Conservation (phyloP, 352 stramenopile genomes). For the Plasmopara halstedii region DNA sequence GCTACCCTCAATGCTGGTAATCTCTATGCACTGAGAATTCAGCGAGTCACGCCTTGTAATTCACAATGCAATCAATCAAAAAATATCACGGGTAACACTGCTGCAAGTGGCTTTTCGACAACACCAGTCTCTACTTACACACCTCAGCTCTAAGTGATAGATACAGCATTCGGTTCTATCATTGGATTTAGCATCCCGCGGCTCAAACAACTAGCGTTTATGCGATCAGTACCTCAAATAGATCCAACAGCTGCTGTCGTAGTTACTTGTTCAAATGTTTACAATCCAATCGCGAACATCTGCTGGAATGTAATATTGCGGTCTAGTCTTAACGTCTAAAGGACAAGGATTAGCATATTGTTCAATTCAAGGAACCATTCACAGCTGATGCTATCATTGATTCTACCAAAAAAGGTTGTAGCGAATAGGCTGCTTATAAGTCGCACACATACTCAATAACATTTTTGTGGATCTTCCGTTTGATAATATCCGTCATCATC, state of each 20-base stretch:
- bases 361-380: not conserved
- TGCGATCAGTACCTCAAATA: too few species aligned
- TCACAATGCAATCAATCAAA: too few species aligned
- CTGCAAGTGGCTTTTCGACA: too few species aligned
- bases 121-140: too few species aligned
- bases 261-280: slow-evolving; percentile 9
- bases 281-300: slow-evolving; percentile 17
- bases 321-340: not conserved
- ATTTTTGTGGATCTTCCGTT: slow-evolving; percentile 13
- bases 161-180: too few species aligned
- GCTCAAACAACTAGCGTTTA: too few species aligned
- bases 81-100: too few species aligned
- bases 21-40: too few species aligned
- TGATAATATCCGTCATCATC: slow-evolving; percentile 17
- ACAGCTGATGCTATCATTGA: not conserved
- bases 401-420: slow-evolving; percentile 1
- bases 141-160: too few species aligned
- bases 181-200: too few species aligned
- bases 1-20: too few species aligned
- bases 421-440: slow-evolving; percentile 3
- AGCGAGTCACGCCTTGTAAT: too few species aligned
- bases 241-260: slow-evolving; percentile 5
- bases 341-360: not conserved
- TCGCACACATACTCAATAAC: slow-evolving; percentile 13
- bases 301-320: slow-evolving; percentile 9